Percentiles rank a stretch among this genome's conserved stretches.
Evolutionary conservation across 306 rosid species (phyloP).

Genomic region (Senna siamea): DNA sequence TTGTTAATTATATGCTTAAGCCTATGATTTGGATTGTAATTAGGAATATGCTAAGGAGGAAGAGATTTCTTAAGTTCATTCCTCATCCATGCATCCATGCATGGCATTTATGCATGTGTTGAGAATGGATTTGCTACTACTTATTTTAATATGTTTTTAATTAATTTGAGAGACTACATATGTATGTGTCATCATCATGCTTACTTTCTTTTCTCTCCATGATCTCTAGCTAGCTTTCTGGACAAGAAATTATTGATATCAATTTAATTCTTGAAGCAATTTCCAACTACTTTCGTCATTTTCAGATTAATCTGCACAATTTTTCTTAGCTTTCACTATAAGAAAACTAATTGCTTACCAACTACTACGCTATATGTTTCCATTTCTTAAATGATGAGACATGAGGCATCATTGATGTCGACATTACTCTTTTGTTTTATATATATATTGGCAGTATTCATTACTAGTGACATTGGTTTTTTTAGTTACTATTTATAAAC

Average conservation of each 20-base stretch:
- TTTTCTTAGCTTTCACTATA: slow-evolving; percentile 3
- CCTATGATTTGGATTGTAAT: slow-evolving; percentile 73
- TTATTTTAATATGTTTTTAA: slow-evolving; percentile 53
- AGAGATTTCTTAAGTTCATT: slow-evolving; percentile 45
- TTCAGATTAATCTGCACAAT: background rate
- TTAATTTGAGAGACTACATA: slow-evolving; percentile 45
- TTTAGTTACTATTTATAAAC: too few species aligned
- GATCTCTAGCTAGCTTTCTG: slow-evolving; percentile 13
- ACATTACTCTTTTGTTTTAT: background rate
- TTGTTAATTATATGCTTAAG: slow-evolving; percentile 59
- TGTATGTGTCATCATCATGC: slow-evolving; percentile 27
- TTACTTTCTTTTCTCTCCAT: slow-evolving; percentile 28
- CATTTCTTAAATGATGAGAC: background rate
- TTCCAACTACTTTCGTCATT: slow-evolving; percentile 8
- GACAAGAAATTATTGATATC: slow-evolving; percentile 16
- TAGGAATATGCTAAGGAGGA: slow-evolving; percentile 53
- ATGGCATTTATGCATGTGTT: too few species aligned
- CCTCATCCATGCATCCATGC: slow-evolving; percentile 48
- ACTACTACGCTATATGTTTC: background rate
- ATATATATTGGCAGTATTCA: too few species aligned
- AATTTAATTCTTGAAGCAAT: slow-evolving; percentile 34
- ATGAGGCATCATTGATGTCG: background rate
- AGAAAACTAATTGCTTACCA: background rate
- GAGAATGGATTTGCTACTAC: slow-evolving; percentile 61
- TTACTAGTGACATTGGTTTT: too few species aligned